Percentiles rank a stretch among this genome's conserved stretches.
These are phyloP conservation scores for Iodosphaeria phyllophila DNA, from an alignment of 2,329 filamentous ascomycete genomes.

Conservation along the genomic window DNA sequence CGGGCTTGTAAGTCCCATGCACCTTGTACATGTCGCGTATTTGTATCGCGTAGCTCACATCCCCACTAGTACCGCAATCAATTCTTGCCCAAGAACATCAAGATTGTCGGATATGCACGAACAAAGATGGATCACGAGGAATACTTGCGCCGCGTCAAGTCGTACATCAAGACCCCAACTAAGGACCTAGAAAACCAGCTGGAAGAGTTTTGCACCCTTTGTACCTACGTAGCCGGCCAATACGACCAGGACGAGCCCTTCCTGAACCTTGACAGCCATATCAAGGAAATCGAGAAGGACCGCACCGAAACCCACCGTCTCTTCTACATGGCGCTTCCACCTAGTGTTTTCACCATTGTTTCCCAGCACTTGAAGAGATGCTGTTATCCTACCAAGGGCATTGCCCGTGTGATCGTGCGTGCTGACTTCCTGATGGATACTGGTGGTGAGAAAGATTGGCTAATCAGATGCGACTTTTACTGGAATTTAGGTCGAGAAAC, in stretches of 20 bases:
- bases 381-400: slow-evolving; percentile 82
- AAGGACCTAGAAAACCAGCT: slow-evolving; percentile 95
- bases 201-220: slow-evolving; percentile 71
- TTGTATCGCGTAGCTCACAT: slow-evolving; percentile 8
- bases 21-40: not conserved
- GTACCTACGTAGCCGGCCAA: slow-evolving; percentile 90
- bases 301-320: slow-evolving; percentile 74
- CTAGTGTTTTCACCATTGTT: slow-evolving; percentile 94
- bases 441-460: no score
- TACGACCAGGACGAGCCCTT: slow-evolving; percentile 97
- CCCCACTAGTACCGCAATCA: slow-evolving; percentile 75
- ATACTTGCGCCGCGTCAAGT: slow-evolving; percentile 84
- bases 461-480: no score
- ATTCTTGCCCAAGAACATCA: slow-evolving; percentile 92
- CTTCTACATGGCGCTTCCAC: slow-evolving; percentile 98
- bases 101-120: slow-evolving; percentile 94
- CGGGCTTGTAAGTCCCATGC: slow-evolving; percentile 60
- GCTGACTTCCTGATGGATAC: not conserved
- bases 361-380: slow-evolving; percentile 94
- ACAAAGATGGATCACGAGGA: slow-evolving; percentile 99
- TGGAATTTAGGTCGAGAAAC: slow-evolving; percentile 79
- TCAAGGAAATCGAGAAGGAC: slow-evolving; percentile 69
- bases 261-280: slow-evolving; percentile 63
- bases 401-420: slow-evolving; percentile 83
- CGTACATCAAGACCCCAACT: slow-evolving; percentile 96